A percentile compares a stretch with the other conserved stretches of the same genome.
phyloP scores from a whole-genome alignment of 2,329 filamentous ascomycete genomes.

The Xylaria arbuscula region DNA sequence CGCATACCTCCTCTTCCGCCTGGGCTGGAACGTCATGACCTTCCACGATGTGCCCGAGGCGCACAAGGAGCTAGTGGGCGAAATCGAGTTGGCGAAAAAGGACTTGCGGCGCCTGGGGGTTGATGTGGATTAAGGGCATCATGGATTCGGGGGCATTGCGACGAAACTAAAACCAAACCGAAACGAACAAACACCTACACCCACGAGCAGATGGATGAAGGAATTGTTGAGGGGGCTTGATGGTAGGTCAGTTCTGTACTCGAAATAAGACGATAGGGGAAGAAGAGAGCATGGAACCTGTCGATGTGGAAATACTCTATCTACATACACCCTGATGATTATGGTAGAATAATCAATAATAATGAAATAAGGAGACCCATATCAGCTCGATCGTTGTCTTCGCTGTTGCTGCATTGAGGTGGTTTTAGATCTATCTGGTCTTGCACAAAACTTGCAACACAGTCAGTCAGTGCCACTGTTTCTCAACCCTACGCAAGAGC shows the following conservation, averaged over 20 bases:
- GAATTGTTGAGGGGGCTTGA: neutral
- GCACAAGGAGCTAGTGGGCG: constrained; percentile 85
- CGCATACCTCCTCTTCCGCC: constrained; percentile 88
- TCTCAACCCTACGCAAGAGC: too few relatives aligned
- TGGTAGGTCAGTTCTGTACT: neutral
- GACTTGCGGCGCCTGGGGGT: constrained; percentile 81
- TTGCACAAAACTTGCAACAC: too few relatives aligned
- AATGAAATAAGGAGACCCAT: too few relatives aligned
- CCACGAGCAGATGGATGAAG: too few relatives aligned
- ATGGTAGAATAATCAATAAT: too few relatives aligned
- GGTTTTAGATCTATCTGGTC: too few relatives aligned
- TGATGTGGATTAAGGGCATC: constrained; percentile 72
- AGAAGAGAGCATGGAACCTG: neutral
- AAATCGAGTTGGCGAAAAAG: constrained; percentile 81
- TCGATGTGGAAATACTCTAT: too few relatives aligned
- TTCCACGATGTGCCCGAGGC: constrained; percentile 97
- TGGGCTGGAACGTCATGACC: constrained; percentile 91
- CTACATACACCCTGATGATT: neutral
- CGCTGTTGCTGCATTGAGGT: neutral
- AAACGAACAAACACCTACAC: neutral
- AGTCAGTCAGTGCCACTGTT: too few relatives aligned
- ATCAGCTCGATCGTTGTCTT: too few relatives aligned
- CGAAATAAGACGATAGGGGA: neutral
- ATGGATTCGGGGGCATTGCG: neutral
- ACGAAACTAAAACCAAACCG: too few relatives aligned